Percentiles rank a stretch among this genome's conserved stretches.
Evolutionary conservation across 2,329 filamentous ascomycete genomes (phyloP).

Genomic region (Alternaria ethzedia): DNA sequence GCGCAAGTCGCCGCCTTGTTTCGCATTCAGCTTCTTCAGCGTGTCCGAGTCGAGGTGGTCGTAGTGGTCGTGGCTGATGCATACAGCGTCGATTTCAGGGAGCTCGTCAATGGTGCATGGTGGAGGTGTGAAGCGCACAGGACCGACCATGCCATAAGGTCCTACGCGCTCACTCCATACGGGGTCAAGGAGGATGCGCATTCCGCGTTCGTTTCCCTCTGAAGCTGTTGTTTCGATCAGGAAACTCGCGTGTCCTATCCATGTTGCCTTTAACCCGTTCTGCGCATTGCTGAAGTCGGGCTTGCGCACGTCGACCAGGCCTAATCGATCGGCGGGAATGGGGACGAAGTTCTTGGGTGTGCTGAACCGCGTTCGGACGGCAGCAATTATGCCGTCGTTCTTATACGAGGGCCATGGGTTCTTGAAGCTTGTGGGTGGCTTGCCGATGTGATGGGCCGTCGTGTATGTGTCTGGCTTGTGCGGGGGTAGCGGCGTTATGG

Average conservation of each 20-base stretch:
- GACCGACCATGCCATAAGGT: slow-evolving; percentile 55
- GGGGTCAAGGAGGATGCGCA: slow-evolving; percentile 60
- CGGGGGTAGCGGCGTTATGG: slow-evolving; percentile 19
- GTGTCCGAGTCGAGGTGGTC: slow-evolving; percentile 61
- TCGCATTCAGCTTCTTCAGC: slow-evolving; percentile 50
- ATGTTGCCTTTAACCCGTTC: slow-evolving; percentile 54
- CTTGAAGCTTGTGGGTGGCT: slow-evolving; percentile 53
- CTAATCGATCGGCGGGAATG: slow-evolving; percentile 49
- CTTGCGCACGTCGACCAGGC: slow-evolving; percentile 52
- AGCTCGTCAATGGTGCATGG: slow-evolving; percentile 59
- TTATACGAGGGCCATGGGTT: slow-evolving; percentile 59
- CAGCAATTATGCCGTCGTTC: slow-evolving; percentile 27
- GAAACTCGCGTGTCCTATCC: slow-evolving; percentile 61
- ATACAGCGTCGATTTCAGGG: slow-evolving; percentile 59
- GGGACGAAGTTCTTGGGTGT: slow-evolving; percentile 55
- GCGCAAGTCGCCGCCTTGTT: slow-evolving; percentile 46
- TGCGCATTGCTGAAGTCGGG: slow-evolving; percentile 48
- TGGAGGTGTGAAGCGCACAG: slow-evolving; percentile 59
- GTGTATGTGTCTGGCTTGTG: slow-evolving; percentile 29
- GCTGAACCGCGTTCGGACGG: slow-evolving; percentile 48
- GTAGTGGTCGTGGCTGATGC: slow-evolving; percentile 64
- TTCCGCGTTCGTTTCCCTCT: slow-evolving; percentile 42
- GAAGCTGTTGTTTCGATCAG: slow-evolving; percentile 52
- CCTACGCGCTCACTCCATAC: slow-evolving; percentile 60
- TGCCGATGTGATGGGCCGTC: slow-evolving; percentile 52